Conservation (phyloP, 352 stramenopile species). For the Pythium periplocum region DNA sequence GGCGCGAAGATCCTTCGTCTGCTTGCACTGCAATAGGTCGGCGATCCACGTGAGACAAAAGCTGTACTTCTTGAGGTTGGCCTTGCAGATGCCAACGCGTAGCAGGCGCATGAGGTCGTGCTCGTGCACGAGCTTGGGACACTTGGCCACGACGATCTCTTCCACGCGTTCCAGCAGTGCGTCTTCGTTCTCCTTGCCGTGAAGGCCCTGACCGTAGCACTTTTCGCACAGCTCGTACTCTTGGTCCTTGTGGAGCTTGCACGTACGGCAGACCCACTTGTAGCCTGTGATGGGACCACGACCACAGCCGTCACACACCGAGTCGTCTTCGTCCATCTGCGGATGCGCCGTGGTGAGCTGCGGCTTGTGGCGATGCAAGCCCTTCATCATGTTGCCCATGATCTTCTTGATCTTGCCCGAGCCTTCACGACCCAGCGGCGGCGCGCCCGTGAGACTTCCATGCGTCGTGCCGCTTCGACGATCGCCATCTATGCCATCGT, state of each 20-base stretch:
- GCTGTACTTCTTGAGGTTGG: constrained; percentile 77
- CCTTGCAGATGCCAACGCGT: constrained; percentile 71
- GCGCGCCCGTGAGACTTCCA: constrained; percentile 15
- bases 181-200: constrained; percentile 64
- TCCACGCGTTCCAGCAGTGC: constrained; percentile 60
- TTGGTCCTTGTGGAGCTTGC: constrained; percentile 33
- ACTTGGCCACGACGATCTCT: constrained; percentile 59
- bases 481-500: constrained; percentile 18
- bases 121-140: constrained; percentile 38
- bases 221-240: constrained; percentile 69
- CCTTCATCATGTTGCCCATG: constrained; percentile 63
- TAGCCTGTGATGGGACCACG: constrained; percentile 36
- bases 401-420: constrained; percentile 77
- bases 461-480: constrained; percentile 17
- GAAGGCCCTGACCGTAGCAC: constrained; percentile 65
- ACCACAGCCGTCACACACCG: constrained; percentile 61
- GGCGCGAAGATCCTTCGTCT: constrained; percentile 57
- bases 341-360: constrained; percentile 21
- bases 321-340: constrained; percentile 44
- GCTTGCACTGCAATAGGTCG: constrained; percentile 56
- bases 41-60: constrained; percentile 81
- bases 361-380: constrained; percentile 60
- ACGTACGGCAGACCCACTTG: constrained; percentile 73
- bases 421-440: constrained; percentile 20
- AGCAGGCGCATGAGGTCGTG: constrained; percentile 54